Conservation (phyloP, 441 rosid genomes). For the Omphalea diandra region DNA sequence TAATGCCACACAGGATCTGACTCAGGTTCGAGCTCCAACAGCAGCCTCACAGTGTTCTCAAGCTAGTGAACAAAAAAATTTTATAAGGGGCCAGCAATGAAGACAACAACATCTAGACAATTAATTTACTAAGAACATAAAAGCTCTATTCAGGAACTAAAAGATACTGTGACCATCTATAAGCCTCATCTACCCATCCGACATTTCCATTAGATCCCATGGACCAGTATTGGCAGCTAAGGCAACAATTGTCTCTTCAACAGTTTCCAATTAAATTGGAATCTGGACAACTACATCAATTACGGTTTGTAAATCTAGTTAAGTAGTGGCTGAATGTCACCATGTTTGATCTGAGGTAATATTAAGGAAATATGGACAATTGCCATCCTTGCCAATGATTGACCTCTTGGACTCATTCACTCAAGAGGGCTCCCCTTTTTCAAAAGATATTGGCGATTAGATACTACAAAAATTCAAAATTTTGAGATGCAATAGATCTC, state of each 20-base stretch:
- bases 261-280: not conserved
- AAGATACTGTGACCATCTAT: not conserved
- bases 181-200: not conserved
- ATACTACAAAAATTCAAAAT: not conserved
- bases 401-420: not conserved
- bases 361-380: not conserved
- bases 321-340: not conserved
- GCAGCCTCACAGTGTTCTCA: constrained; percentile 93
- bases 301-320: not conserved
- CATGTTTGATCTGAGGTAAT: not conserved
- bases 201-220: not conserved
- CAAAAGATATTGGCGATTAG: not conserved
- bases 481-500: not conserved
- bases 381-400: not conserved
- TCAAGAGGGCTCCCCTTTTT: not conserved
- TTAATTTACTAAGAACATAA: not conserved
- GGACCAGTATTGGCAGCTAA: not conserved
- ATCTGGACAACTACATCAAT: not conserved
- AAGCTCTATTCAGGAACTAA: not conserved
- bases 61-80: constrained; percentile 48
- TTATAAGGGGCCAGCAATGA: constrained; percentile 15
- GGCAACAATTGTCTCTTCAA: not conserved
- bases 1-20: constrained; percentile 99
- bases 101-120: not conserved
- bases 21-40: constrained; percentile 96